Evolutionary conservation across 163 green algal genomes (phyloP).

Genomic region (Scenedesmus sp.): DNA sequence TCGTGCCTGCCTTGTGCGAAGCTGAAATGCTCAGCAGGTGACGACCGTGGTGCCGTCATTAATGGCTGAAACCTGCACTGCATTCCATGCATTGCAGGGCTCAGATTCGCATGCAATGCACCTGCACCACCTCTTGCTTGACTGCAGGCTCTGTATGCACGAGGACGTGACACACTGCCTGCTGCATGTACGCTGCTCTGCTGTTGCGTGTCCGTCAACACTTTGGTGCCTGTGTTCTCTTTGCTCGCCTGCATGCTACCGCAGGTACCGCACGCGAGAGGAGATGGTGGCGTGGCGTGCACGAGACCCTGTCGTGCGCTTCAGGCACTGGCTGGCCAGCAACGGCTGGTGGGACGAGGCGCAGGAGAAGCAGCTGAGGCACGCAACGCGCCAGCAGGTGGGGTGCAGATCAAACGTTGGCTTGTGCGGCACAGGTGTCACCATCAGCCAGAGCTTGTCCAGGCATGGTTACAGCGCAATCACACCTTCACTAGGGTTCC

Average conservation of each 20-base stretch:
- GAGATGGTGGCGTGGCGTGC: slow-evolving; percentile 86
- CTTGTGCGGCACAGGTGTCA: background rate
- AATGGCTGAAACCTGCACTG: background rate
- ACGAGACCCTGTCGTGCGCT: slow-evolving; percentile 85
- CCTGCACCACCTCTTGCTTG: background rate
- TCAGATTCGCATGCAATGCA: background rate
- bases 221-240: too few species aligned
- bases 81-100: background rate
- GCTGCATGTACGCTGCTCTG: background rate
- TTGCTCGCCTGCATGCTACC: too few species aligned
- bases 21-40: too few species aligned
- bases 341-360: slow-evolving; percentile 85
- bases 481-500: too few species aligned
- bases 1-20: too few species aligned
- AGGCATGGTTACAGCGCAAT: too few species aligned
- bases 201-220: too few species aligned
- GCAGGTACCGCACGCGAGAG: slow-evolving; percentile 84
- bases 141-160: background rate
- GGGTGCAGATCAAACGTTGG: background rate
- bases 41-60: background rate
- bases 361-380: slow-evolving; percentile 68
- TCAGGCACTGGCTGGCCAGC: slow-evolving; percentile 76
- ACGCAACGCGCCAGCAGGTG: slow-evolving; percentile 72
- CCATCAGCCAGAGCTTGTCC: too few species aligned
- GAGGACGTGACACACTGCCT: background rate